Conservation (phyloP, 495 filamentous ascomycete species). For the Cercophora sp. region DNA sequence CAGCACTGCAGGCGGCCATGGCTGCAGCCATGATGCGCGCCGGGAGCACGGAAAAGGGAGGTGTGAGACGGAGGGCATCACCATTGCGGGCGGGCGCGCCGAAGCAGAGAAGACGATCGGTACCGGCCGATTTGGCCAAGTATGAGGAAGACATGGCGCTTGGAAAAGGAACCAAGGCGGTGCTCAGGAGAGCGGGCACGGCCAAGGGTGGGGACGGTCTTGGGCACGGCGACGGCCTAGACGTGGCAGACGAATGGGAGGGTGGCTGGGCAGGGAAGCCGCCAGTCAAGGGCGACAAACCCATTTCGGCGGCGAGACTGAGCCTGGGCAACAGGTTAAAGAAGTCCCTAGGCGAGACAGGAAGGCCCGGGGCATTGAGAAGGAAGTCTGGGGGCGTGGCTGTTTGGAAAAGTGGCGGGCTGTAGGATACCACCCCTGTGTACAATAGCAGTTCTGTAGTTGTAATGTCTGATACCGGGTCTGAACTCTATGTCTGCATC, state of each 20-base stretch:
- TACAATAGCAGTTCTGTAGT: not conserved
- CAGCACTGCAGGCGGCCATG: slow-evolving; percentile 19
- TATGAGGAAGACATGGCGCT: slow-evolving; percentile 12
- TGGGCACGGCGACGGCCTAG: slow-evolving; percentile 9
- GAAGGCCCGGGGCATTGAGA: slow-evolving; percentile 21
- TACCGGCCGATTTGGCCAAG: slow-evolving; percentile 22
- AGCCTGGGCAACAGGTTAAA: slow-evolving; percentile 44
- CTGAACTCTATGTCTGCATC: too few species aligned
- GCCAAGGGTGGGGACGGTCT: not conserved
- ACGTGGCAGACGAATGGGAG: slow-evolving; percentile 25
- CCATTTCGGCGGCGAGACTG: slow-evolving; percentile 40
- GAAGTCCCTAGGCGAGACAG: slow-evolving; percentile 32
- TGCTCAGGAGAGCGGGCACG: not conserved
- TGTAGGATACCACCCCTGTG: not conserved
- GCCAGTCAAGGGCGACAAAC: slow-evolving; percentile 25
- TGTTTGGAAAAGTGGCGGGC: slow-evolving; percentile 19
- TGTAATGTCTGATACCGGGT: not conserved
- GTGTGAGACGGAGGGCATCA: not conserved
- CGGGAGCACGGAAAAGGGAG: not conserved
- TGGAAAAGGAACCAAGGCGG: slow-evolving; percentile 7
- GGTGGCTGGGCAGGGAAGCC: slow-evolving; percentile 13
- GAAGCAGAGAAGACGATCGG: slow-evolving; percentile 18
- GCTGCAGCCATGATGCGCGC: not conserved
- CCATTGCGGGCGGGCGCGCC: slow-evolving; percentile 1
- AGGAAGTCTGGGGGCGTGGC: slow-evolving; percentile 24